Evolutionary conservation across 1,139 yeast genomes (phyloP), one percentile per base, ranked within the genome.

Genomic region (Debaryomyces nepalensis): DNA sequence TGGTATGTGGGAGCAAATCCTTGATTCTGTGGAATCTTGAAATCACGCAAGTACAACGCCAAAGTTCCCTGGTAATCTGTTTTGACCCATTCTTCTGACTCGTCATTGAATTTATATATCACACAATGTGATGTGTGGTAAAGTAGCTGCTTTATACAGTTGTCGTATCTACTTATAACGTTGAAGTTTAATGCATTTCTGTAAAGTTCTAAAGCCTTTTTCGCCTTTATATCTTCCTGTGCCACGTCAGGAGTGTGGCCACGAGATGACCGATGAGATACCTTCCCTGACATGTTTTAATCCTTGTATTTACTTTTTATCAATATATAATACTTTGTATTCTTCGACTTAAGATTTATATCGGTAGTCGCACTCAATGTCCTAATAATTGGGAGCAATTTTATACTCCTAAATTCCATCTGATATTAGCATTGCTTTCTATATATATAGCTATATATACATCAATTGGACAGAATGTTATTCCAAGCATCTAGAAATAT

Each of bases 121-220:
- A 85, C 91, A 56, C 90, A 82, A 53, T 90, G 93, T 5, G 97
- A 82, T 1, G 96, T 73, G 57, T 84, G 79, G 61, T 84, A 79
- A 51, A 87, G 63, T 33, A 91, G 70, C 58, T 87, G 91, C 43
- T 87, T 84, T 37, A 88, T 78, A 46, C 77, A 73, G 0, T 95
- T 90, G 58, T 91, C 98, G 60, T 90, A 91, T 45, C 93, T 76
- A 27, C 85, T 80, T 29, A 91, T 81, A 31, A 91, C 97, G 54
- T 87, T 83, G 66, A 79, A 85, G 53, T 91, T 89, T 49, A 87
- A 70, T 0, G 90, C 84, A 50, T 79, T 82, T 39, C 83, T 73
- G 55, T 82, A 85, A 29, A 85, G 74, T 41, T 82, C 85, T 41
- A 78, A 57, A 1, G 77, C 77, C 45, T 67, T 70, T 20, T 64